Conservation (phyloP, 129 eudicot genomes). For the Centrapalus pauciflorus region DNA sequence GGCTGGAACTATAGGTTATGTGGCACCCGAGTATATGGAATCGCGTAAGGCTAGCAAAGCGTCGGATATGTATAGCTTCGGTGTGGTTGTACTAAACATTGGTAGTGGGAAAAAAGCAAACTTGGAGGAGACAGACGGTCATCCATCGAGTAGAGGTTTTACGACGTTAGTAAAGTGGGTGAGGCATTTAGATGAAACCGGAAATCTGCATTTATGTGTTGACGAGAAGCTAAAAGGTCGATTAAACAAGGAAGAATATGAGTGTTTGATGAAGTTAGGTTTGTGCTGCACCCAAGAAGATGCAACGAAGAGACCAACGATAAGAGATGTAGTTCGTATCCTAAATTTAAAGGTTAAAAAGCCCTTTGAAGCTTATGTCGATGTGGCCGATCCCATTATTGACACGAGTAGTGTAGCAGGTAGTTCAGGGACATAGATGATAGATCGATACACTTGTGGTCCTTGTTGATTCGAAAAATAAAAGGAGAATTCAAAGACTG, state of each 20-base stretch:
- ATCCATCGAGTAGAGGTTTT: no score
- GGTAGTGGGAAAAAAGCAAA: conserved; percentile 22
- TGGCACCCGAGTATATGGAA: no score
- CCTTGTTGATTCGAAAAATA: no score
- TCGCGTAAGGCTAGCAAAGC: conserved; percentile 31
- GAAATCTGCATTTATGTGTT: conserved; percentile 8
- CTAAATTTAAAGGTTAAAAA: conserved; percentile 40
- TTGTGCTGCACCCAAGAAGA: conserved; percentile 37
- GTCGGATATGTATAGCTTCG: conserved; percentile 39
- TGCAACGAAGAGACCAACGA: conserved; percentile 20
- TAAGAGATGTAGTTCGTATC: conserved; percentile 27
- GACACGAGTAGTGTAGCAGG: no score
- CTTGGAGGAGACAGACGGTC: not conserved
- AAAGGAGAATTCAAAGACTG: no score
- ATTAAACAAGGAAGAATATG: conserved; percentile 13
- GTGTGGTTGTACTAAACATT: conserved; percentile 26
- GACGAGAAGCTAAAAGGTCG: conserved; percentile 3
- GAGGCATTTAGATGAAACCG: conserved; percentile 28
- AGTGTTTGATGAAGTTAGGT: conserved; percentile 30
- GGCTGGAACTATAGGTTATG: conserved; percentile 36
- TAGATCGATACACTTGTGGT: no score
- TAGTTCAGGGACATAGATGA: no score
- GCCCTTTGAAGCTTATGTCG: no score
- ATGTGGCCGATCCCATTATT: no score
- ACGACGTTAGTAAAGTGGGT: conserved; percentile 22